Base-by-base conservation (phyloP, 2,329 filamentous ascomycete species). In the Talaromyces sp. region DNA sequence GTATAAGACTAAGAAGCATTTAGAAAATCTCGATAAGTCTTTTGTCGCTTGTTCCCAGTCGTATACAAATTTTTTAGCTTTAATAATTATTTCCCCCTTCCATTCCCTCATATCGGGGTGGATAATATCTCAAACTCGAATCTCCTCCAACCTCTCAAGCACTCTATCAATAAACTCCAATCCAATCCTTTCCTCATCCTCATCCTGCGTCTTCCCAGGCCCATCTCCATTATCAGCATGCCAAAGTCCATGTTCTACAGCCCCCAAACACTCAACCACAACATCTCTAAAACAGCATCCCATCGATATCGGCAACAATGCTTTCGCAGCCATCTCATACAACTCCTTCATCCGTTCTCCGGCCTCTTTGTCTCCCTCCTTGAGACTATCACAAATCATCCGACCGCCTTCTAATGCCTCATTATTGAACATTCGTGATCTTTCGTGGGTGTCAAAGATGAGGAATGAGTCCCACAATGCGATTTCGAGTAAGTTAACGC, bases 91-190 rank as follows among this genome's bases (percentile, higher is more conserved):
- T 7, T 19, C 4, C 27, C 7, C 27, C 27, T 31, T 31, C 27
- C 27, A 31, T 31, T 50, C 13, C 27, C 33, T 33, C 49, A 37
- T 37, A 11, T 8, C 35, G 0, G 35, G 13, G 10, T 37, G 19
- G 17, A 17, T 31, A 54, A 54, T 13, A 19, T n/a, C 31, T 58
- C 37, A 58, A 58, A 58, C 22, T 19, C 37, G 54, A 41, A 58
- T 58, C 19, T 33, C 37, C 9, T 58, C 54, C 35, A 58, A 58
- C 19, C 54, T 15, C 19, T 58, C 54, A 25, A 58, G 37, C 54
- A 58, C 54, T 58, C 22, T 58, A 58, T 58, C 54, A 39, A 58
- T 58, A 58, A 25, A 58, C 19, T 58, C 54, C 19, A 58, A n/a
- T 19, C 54, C 54, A 41, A 41, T 27, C 9, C 19, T 41, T 22